These are phyloP conservation scores for Schoenoplectus tabernaemontani DNA, from an alignment of 202 grass and related monocot species.

Conservation along the genomic window DNA sequence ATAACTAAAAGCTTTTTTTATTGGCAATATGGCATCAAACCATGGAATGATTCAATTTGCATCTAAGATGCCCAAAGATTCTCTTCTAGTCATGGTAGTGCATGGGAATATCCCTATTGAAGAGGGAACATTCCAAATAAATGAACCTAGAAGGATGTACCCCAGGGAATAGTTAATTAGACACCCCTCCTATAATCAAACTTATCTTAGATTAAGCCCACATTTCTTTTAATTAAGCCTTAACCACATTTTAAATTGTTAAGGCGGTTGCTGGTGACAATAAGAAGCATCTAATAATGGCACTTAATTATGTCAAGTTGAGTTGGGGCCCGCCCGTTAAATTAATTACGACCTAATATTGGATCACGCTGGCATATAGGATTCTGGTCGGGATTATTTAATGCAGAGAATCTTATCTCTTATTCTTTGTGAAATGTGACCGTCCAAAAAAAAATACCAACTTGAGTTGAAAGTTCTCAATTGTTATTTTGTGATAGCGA, in stretches of 20 bases:
- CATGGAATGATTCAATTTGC: not conserved
- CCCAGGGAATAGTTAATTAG: not conserved
- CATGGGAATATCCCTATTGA: conserved; percentile 13
- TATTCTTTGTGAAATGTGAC: not conserved
- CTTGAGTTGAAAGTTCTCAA: not conserved
- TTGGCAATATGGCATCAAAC: too few relatives aligned
- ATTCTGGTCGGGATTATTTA: conserved; percentile 17
- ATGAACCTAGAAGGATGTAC: not conserved
- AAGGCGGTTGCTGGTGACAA: conserved; percentile 6
- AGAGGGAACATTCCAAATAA: conserved; percentile 23
- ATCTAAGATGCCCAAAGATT: not conserved
- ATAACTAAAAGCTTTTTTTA: not conserved
- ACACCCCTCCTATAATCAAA: conserved; percentile 5
- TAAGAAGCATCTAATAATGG: conserved; percentile 22
- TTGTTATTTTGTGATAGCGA: conserved; percentile 15
- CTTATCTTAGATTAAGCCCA: conserved; percentile 12
- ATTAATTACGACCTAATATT: conserved; percentile 18
- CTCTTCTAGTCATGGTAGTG: not conserved
- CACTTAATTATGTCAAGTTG: conserved; percentile 12
- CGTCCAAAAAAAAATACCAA: not conserved
- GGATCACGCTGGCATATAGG: conserved; percentile 6
- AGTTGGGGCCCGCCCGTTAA: not conserved
- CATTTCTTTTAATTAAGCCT: conserved; percentile 19
- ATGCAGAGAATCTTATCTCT: conserved; percentile 22
- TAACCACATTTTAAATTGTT: not conserved